A percentile compares a stretch with the other conserved stretches of the same genome.
These are phyloP conservation scores for Pseudovirgaria hyperparasitica DNA, from an alignment of 2,329 filamentous ascomycete genomes.

Conservation along the genomic window DNA sequence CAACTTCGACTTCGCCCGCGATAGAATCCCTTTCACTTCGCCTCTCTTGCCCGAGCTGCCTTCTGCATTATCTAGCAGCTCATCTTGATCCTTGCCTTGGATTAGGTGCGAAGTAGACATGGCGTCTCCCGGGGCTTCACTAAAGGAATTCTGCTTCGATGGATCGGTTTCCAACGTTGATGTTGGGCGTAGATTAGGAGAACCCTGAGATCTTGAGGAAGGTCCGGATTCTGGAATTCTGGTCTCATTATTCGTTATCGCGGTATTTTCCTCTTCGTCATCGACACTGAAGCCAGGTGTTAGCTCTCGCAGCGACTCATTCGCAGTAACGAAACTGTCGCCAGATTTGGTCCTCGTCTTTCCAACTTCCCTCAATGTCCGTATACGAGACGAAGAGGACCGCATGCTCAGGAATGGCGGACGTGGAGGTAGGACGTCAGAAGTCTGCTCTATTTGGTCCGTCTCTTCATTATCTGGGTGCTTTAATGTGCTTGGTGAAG, in stretches of 20 bases:
- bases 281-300: conserved; percentile 18
- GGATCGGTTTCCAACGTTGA: conserved; percentile 13
- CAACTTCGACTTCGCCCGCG: conserved; percentile 15
- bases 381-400: too few relatives aligned
- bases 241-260: too few relatives aligned
- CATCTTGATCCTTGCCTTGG: conserved; percentile 20
- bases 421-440: too few relatives aligned
- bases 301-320: conserved; percentile 11
- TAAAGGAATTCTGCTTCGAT: conserved; percentile 12
- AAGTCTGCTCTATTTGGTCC: conserved; percentile 14
- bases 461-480: conserved; percentile 11
- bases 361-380: conserved; percentile 16
- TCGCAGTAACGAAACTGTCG: conserved; percentile 7
- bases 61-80: conserved; percentile 14
- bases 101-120: conserved; percentile 24
- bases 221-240: too few relatives aligned
- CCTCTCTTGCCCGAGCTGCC: conserved; percentile 3
- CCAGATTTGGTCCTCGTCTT: conserved; percentile 9
- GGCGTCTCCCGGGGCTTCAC: conserved; percentile 20
- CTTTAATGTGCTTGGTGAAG: conserved; percentile 12
- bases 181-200: too few relatives aligned
- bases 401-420: too few relatives aligned
- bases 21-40: conserved; percentile 16
- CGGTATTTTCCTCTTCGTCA: conserved; percentile 8
- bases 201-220: too few relatives aligned